Base-by-base conservation (phyloP, 768 basidiomycete genomes). In the Suillus weaverae region DNA sequence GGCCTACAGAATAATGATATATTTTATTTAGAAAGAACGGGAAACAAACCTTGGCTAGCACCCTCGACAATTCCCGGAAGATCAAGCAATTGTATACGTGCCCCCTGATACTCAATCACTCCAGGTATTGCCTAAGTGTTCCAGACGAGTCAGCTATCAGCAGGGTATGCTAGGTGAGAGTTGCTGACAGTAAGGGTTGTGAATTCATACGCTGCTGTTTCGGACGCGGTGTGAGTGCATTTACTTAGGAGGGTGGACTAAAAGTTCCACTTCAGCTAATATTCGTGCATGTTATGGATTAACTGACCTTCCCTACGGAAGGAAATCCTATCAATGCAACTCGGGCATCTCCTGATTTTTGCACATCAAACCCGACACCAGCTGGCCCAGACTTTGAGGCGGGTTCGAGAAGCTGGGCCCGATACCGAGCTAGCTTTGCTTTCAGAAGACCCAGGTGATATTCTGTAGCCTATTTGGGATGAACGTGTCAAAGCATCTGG, bases 51-150 rank as follows among this genome's bases (percentile, higher is more conserved):
- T 81, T 93, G 90, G 71, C 91, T 92, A 22, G 94, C 94, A 16
- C 94, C 94, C 77, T 95, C 94, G 9, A 98, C 94, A 69, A 98
- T 98, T 77, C 96, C 96, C 2, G 96, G 96, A 38, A 98, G 80
- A 85, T 98, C 96, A 18, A 98, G 85, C 51, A 98, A 84, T 74
- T 99, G 97, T 63, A 99, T 95, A 50, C 94, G 85, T 3, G 90
- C 89, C 35, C 97, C 97, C 75, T 97, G 89, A 75, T 99, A 92
- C 72, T 99, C 96, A 20, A 99, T 87, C 4, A 99, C 97, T 57
- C 97, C 97, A 41, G 97, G 97, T 66, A 99, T 99, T 11, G 97
- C 97, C 88, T 93, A 68, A 50, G 56, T 62, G 10, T 64, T 30
- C 48, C 6, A 20, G 20, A 32, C 66, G 46, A 67, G 22, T 46